phyloP scores from a whole-genome alignment of 148 eudicot genomes.

The Vaccinium myrtillus region DNA sequence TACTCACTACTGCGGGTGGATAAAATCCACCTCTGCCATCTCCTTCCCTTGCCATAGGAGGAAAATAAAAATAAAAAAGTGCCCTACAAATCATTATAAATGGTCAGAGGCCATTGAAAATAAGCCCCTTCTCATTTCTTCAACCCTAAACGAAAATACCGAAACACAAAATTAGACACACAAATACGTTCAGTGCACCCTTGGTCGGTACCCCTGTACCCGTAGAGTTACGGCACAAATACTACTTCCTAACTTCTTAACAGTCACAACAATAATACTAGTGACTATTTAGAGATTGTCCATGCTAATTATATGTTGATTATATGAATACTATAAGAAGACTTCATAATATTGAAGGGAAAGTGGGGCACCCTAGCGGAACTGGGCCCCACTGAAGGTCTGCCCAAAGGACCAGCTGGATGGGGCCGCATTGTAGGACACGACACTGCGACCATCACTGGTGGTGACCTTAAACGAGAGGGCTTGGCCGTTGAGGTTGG shows the following conservation, averaged over 20 bases:
- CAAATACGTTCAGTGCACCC: too few relatives aligned
- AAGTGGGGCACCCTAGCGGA: conserved; percentile 23
- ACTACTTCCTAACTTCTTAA: conserved; percentile 6
- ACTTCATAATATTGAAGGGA: neutral
- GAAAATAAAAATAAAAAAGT: conserved; percentile 5
- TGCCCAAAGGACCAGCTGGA: conserved; percentile 62
- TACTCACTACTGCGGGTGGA: conserved; percentile 27
- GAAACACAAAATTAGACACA: neutral
- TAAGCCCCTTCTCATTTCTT: conserved; percentile 19
- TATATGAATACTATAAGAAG: too few relatives aligned
- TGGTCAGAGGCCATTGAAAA: conserved; percentile 21
- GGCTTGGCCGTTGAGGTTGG: conserved; percentile 57
- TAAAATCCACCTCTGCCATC: conserved; percentile 28
- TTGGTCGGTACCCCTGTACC: too few relatives aligned
- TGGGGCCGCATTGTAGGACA: conserved; percentile 59
- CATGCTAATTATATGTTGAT: neutral
- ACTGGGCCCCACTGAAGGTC: conserved; percentile 50
- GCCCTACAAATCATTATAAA: conserved; percentile 5
- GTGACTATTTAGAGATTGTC: conserved; percentile 19
- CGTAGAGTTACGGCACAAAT: too few relatives aligned
- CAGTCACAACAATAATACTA: conserved; percentile 21
- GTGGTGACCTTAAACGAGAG: conserved; percentile 72
- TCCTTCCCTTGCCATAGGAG: conserved; percentile 17
- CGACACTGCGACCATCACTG: conserved; percentile 50
- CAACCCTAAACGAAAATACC: neutral